Evolutionary conservation across 176 grass and related monocot species (phyloP).

Genomic region (Tillandsia leiboldiana): DNA sequence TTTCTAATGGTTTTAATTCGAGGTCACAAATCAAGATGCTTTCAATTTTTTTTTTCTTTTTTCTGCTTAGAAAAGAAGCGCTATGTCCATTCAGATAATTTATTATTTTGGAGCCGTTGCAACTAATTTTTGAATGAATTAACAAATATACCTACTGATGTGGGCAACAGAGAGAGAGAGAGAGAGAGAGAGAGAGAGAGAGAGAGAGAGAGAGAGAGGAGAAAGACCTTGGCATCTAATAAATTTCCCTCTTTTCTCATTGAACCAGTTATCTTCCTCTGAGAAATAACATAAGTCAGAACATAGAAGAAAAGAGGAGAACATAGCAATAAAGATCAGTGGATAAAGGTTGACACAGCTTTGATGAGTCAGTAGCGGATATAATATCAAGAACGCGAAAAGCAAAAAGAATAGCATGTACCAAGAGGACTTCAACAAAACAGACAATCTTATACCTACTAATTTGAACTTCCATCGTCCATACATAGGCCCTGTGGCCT

Average conservation of each 20-base stretch:
- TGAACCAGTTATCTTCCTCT: slow-evolving; percentile 49
- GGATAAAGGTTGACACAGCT: neutral
- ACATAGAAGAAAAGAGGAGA: neutral
- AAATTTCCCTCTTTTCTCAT: slow-evolving; percentile 65
- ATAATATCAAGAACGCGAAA: neutral
- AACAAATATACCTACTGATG: neutral
- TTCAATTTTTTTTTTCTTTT: neutral
- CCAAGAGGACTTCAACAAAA: no score
- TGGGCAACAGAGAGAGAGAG: neutral
- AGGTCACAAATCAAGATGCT: no score
- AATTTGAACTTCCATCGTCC: no score
- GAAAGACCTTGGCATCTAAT: slow-evolving; percentile 75
- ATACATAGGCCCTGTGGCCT: no score
- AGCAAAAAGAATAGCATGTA: no score
- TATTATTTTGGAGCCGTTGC: neutral
- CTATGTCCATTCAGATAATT: neutral
- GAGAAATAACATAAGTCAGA: slow-evolving; percentile 24
- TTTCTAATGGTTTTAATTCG: no score
- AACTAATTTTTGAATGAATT: neutral
- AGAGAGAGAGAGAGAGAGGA: slow-evolving; percentile 21
- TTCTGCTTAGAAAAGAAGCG: neutral
- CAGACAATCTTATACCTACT: no score
- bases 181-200: slow-evolving; percentile 21
- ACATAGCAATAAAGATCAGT: neutral
- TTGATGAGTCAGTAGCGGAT: neutral